Base-by-base conservation (phyloP, 2,329 filamentous ascomycete species). In the Ceratocystis lukuohia region DNA sequence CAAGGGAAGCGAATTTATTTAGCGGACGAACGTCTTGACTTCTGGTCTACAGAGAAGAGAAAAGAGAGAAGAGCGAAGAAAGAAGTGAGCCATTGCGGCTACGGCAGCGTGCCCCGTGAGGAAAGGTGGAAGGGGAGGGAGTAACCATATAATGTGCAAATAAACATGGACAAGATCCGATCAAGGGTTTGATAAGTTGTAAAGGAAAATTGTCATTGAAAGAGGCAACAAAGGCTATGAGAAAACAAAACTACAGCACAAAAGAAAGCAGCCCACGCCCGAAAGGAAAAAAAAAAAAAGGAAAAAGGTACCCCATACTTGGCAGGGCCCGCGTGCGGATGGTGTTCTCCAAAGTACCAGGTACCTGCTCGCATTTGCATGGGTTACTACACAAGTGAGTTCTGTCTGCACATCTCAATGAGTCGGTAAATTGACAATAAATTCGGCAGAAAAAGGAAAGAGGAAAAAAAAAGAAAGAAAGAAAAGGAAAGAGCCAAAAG, bases 131-230 rank as follows among this genome's bases (percentile, higher is more conserved):
- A 50, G 46, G 46, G 46, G 6, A 56, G 50, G 20, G 20, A 56
- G 20, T 25, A 25, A 28, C 22, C 22, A 56, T 56, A 28, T 30
- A 59, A 33, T 33, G 28, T 33, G 53, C 53, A 59, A 15, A 59
- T 33, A 59, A 59, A 59, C 53, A 17, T 33, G 0, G 22, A 33
- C 28, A 17, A 59, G 12, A 33, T 37, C 53, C 17, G 28, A 20
- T 59, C 53, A 33, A 59, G 22, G 28, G 53, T n/a, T 41, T 33
- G 53, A 59, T 59, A 59, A 33, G 28, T 59, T 33, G 53, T 59
- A 59, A 59, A 30, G 28, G n/a, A 59, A 33, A 59, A 30, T 59
- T n/a, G 28, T 10, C 53, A 59, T 12, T 22, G 15, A 8, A 25
- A 25, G 48, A 53, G 48, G 25, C 22, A 53, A 53, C 48, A 53